Evolutionary conservation across 2,329 filamentous ascomycete species (phyloP).

Genomic region (Penicillium freii): DNA sequence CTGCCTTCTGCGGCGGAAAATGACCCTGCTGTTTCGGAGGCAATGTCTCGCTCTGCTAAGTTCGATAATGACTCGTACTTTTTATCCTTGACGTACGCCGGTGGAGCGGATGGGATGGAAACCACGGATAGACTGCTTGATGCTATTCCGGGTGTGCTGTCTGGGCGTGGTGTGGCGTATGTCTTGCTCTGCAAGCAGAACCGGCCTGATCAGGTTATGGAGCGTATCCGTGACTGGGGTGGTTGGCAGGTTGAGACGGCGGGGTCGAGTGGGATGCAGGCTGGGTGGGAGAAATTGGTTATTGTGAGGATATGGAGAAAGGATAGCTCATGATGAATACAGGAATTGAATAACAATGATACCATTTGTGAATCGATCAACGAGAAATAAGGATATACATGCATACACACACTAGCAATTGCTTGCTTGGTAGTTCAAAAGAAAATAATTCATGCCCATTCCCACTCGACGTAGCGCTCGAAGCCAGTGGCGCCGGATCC

Average conservation of each 20-base stretch:
- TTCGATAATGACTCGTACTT: slow-evolving; percentile 83
- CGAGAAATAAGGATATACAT: background rate
- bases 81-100: slow-evolving; percentile 82
- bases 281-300: slow-evolving; percentile 91
- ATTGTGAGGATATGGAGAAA: slow-evolving; percentile 79
- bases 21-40: slow-evolving; percentile 27
- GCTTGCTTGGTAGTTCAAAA: background rate
- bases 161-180: slow-evolving; percentile 74
- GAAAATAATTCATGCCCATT: background rate
- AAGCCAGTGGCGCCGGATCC: background rate
- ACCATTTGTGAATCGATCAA: background rate
- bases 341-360: background rate
- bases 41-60: slow-evolving; percentile 32
- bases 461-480: slow-evolving; percentile 1
- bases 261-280: slow-evolving; percentile 77
- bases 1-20: slow-evolving; percentile 37
- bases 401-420: background rate
- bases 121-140: slow-evolving; percentile 77
- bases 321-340: background rate
- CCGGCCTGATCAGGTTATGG: slow-evolving; percentile 71
- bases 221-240: slow-evolving; percentile 57
- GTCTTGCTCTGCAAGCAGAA: slow-evolving; percentile 89
- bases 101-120: slow-evolving; percentile 89
- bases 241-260: slow-evolving; percentile 76
- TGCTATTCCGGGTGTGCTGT: slow-evolving; percentile 64